A percentile compares a stretch with the other conserved stretches of the same genome.
phyloP scores from a whole-genome alignment of 805 yeast genomes.

The Starmerella tilneyi region DNA sequence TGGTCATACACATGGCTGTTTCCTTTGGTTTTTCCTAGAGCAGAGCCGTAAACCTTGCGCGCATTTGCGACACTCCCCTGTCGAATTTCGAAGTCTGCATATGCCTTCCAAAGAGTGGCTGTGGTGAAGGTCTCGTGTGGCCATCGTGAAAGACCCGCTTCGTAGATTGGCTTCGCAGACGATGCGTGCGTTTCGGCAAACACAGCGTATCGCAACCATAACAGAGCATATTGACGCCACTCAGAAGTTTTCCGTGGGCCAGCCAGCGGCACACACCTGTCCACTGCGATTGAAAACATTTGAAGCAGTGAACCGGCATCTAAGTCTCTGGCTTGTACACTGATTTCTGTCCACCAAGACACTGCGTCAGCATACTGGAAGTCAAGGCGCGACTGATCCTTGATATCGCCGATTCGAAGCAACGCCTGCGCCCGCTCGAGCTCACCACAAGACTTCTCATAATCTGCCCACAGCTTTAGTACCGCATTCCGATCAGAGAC shows the following conservation, averaged over 20 bases:
- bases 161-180: conserved; percentile 43
- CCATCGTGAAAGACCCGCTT: conserved; percentile 38
- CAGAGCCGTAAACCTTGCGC: conserved; percentile 59
- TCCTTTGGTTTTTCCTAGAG: conserved; percentile 47
- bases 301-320: conserved; percentile 25
- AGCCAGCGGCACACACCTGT: conserved; percentile 32
- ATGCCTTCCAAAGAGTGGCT: conserved; percentile 62
- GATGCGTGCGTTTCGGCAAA: conserved; percentile 45
- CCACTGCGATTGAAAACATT: conserved; percentile 39
- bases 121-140: conserved; percentile 58
- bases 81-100: conserved; percentile 64
- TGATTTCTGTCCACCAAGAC: conserved; percentile 69
- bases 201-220: conserved; percentile 60
- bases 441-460: not conserved
- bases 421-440: not conserved
- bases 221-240: conserved; percentile 61
- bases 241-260: conserved; percentile 31
- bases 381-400: not conserved
- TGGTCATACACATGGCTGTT: conserved; percentile 42
- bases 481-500: not conserved
- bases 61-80: conserved; percentile 43
- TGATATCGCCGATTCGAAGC: not conserved
- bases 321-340: conserved; percentile 22
- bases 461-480: not conserved
- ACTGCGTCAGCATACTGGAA: conserved; percentile 37